Conservation (phyloP, 768 basidiomycete species). For the Hericium coralloides region DNA sequence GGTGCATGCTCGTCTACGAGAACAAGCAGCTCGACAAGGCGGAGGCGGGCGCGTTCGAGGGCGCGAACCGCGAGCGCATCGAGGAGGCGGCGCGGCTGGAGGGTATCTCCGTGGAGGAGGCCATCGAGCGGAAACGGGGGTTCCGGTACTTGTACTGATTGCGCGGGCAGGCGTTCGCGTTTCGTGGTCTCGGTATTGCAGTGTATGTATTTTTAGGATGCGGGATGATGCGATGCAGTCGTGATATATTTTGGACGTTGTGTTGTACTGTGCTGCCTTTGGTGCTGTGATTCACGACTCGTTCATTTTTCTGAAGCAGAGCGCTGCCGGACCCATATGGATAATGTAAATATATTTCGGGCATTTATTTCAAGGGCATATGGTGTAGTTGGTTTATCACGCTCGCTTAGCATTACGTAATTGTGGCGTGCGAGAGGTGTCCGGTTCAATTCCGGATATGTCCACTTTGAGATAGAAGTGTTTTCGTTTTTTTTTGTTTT, state of each 20-base stretch:
- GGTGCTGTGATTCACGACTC: too few relatives aligned
- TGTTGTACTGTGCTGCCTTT: background rate
- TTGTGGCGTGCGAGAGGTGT: background rate
- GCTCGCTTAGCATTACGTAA: background rate
- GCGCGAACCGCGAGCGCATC: constrained; percentile 38
- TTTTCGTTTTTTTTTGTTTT: too few relatives aligned
- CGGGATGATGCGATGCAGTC: too few relatives aligned
- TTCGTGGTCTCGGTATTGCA: background rate
- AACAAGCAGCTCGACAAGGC: constrained; percentile 43
- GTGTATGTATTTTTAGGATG: background rate
- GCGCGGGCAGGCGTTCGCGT: too few relatives aligned
- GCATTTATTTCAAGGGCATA: too few relatives aligned
- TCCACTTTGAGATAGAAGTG: too few relatives aligned
- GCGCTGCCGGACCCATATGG: too few relatives aligned
- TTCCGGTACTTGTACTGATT: constrained; percentile 48
- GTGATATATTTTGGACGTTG: background rate
- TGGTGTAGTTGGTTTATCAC: background rate
- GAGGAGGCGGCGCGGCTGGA: constrained; percentile 52
- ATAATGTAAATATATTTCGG: too few relatives aligned
- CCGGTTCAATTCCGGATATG: too few relatives aligned
- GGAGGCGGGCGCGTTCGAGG: constrained; percentile 31
- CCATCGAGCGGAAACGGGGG: constrained; percentile 43
- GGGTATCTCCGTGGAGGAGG: constrained; percentile 51
- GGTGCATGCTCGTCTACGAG: constrained; percentile 35
- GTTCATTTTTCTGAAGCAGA: too few relatives aligned